Evolutionary conservation across 225 moss, liverwort and hornwort species (phyloP), one percentile per base, ranked within the genome.

Genomic region (Polytrichum formosum): DNA sequence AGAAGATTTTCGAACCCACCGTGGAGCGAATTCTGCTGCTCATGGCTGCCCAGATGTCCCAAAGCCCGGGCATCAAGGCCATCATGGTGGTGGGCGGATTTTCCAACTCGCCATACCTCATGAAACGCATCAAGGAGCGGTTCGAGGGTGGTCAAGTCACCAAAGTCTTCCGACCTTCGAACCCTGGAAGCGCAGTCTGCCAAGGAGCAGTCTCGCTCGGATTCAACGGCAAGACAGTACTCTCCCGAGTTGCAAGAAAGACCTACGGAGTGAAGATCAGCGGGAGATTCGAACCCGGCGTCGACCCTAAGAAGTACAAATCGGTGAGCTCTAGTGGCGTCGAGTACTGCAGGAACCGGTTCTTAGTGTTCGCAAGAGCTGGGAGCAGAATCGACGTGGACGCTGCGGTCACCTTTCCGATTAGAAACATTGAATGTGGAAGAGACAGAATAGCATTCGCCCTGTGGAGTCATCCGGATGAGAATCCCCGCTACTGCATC

Each of bases 51-150:
- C 88, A 81, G 63, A n/a, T 92, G 25, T 69, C 61, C 0, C 65
- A 65, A 69, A 81, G 79, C 1, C 28, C 71, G 0, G 70, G 66
- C 5, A 62, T 93, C 13, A 83, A 83, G 61, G 79, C 73, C 4
- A 87, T 94, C 25, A 76, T 91, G 8, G 74, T 92, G 0, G 94
- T 92, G 0, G 94, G 94, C 2, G 92, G 87, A 1, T 95, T 95
- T 21, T 77, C 85, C 6, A 85, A 74, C 4, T 92, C 91, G 1
- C 91, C 85, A 0, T 92, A 88, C 31, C 79, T 92, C 10, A 8
- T 85, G 55, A 76, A 70, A 1, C 89, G 74, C 37, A 81, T 89
- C 29, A 76, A 74, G 17, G 65, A 79, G 27, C 65, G 74, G 4
- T 91, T 92, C 35, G 63, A 66, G 2, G n/a, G n/a, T n/a, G 62